These are phyloP conservation scores for Kitagawia praeruptora DNA, from an alignment of 129 eudicot genomes.

Conservation along the genomic window DNA sequence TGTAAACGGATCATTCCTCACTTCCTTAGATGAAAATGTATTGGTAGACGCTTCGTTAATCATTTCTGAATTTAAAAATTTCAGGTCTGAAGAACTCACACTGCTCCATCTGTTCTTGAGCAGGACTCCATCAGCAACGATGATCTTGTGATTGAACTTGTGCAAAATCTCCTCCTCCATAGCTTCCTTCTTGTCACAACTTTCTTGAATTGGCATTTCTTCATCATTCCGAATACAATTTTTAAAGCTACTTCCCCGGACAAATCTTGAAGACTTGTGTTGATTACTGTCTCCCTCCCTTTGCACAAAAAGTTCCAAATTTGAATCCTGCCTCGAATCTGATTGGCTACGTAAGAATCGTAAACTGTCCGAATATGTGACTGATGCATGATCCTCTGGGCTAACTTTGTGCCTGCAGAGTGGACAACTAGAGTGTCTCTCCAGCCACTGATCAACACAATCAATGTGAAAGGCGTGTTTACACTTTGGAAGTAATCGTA, in stretches of 20 bases:
- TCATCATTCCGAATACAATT: slow-evolving; percentile 24
- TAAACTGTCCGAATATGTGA: slow-evolving; percentile 38
- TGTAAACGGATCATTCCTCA: background rate
- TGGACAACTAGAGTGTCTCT: slow-evolving; percentile 73
- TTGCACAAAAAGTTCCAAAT: slow-evolving; percentile 45
- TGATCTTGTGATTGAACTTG: slow-evolving; percentile 59
- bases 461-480: slow-evolving; percentile 71
- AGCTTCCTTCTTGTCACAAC: slow-evolving; percentile 11
- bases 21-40: slow-evolving; percentile 18
- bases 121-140: slow-evolving; percentile 44
- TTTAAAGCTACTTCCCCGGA: slow-evolving; percentile 36
- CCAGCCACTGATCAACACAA: slow-evolving; percentile 82
- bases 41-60: slow-evolving; percentile 35
- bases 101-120: slow-evolving; percentile 74
- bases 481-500: slow-evolving; percentile 70
- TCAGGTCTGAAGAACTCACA: slow-evolving; percentile 62
- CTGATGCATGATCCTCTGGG: slow-evolving; percentile 32
- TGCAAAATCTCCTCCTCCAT: slow-evolving; percentile 23
- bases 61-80: slow-evolving; percentile 61
- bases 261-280: slow-evolving; percentile 36
- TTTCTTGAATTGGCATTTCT: slow-evolving; percentile 32
- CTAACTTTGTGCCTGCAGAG: slow-evolving; percentile 65
- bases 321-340: slow-evolving; percentile 26
- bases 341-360: slow-evolving; percentile 40
- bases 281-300: slow-evolving; percentile 33